Evolutionary conservation across 2,329 filamentous ascomycete genomes (phyloP).

Genomic region (Penicillium sp.): DNA sequence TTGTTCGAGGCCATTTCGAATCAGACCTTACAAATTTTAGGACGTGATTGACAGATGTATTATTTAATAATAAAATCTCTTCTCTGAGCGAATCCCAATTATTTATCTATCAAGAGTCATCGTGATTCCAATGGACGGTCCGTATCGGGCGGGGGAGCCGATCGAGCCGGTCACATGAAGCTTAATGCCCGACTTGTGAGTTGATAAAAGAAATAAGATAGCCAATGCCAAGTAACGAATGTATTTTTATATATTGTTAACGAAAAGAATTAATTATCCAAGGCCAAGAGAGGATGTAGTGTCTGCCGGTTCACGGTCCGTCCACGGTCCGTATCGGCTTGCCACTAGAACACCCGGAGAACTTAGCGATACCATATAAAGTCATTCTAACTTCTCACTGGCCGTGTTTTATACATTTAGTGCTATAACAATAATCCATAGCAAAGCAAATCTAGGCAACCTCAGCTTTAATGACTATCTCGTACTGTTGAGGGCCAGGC

Average conservation of each 20-base stretch:
- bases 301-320: neutral
- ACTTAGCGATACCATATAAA: too few relatives aligned
- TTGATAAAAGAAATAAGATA: neutral
- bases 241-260: neutral
- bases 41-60: neutral
- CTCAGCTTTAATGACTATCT: too few relatives aligned
- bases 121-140: neutral
- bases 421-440: too few relatives aligned
- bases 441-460: too few relatives aligned
- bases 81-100: neutral
- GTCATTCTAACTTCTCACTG: too few relatives aligned
- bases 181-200: neutral
- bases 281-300: neutral
- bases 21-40: too few relatives aligned
- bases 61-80: too few relatives aligned
- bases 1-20: constrained; percentile 20
- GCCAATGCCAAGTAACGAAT: neutral
- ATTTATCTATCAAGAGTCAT: constrained; percentile 7
- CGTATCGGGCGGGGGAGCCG: constrained; percentile 13
- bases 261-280: neutral
- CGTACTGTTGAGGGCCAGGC: too few relatives aligned
- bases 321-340: neutral
- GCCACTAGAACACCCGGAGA: neutral
- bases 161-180: constrained; percentile 19
- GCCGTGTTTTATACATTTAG: too few relatives aligned